Conservation (phyloP, 1,284 basidiomycete genomes). For the Moesziomyces sp. region DNA sequence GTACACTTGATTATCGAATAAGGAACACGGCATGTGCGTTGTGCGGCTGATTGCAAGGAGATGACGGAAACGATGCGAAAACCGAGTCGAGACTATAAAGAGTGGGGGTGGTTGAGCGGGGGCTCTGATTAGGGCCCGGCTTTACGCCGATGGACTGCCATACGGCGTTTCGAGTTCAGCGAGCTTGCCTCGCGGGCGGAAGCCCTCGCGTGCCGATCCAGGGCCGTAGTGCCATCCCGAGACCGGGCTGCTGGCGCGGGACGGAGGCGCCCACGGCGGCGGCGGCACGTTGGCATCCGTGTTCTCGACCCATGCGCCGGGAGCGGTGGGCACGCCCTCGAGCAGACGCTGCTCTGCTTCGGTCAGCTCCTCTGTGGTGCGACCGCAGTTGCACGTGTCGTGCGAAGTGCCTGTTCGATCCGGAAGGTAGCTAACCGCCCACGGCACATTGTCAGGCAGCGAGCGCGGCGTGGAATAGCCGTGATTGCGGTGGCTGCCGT, state of each 20-base stretch:
- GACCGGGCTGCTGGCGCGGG: constrained; percentile 53
- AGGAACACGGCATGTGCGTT: neutral
- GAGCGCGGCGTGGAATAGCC: constrained; percentile 52
- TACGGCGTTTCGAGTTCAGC: constrained; percentile 43
- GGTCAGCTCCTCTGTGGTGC: constrained; percentile 57
- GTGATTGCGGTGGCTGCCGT: constrained; percentile 39
- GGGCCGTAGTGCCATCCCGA: constrained; percentile 39
- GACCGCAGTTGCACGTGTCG: constrained; percentile 63
- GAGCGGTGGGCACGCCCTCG: constrained; percentile 64
- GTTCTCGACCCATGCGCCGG: constrained; percentile 58
- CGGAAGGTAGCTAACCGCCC: constrained; percentile 60
- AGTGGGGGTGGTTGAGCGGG: neutral
- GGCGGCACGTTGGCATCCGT: constrained; percentile 38
- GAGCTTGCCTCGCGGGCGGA: constrained; percentile 42
- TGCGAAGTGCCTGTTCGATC: constrained; percentile 59
- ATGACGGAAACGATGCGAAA: neutral
- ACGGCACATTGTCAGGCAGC: constrained; percentile 59
- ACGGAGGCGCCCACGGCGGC: constrained; percentile 63
- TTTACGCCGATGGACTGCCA: constrained; percentile 24
- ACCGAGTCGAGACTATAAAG: neutral
- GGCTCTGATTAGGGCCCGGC: neutral
- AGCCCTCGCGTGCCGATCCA: constrained; percentile 32
- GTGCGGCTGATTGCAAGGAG: neutral
- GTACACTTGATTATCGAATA: neutral
- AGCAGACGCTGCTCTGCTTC: constrained; percentile 61